Conservation (phyloP, 768 basidiomycete genomes). For the Psilocybe azurescens region DNA sequence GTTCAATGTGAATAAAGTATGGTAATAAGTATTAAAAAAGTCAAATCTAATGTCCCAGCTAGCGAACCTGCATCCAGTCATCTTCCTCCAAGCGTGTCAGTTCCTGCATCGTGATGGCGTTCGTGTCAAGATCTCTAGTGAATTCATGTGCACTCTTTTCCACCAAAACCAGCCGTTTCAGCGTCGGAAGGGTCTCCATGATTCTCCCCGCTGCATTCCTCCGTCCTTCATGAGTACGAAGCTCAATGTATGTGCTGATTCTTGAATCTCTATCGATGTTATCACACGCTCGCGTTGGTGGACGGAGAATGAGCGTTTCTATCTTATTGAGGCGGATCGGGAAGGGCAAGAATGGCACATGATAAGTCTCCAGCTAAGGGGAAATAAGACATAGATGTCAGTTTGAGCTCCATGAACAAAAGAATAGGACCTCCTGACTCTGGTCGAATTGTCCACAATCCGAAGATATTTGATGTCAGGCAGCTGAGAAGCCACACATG, state of each 20-base stretch:
- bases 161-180: slow-evolving; percentile 22
- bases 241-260: slow-evolving; percentile 14
- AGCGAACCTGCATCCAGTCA: slow-evolving; percentile 10
- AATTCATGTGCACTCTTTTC: slow-evolving; percentile 11
- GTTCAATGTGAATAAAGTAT: not conserved
- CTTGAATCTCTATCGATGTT: slow-evolving; percentile 6
- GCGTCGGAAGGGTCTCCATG: slow-evolving; percentile 11
- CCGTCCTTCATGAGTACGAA: slow-evolving; percentile 12
- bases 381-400: not conserved
- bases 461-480: slow-evolving; percentile 28
- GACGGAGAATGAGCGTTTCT: slow-evolving; percentile 25
- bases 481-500: slow-evolving; percentile 24
- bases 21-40: not conserved
- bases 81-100: slow-evolving; percentile 1
- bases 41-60: not conserved
- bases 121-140: slow-evolving; percentile 1
- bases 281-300: slow-evolving; percentile 15
- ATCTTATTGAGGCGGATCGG: slow-evolving; percentile 19
- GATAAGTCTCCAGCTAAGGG: slow-evolving; percentile 18
- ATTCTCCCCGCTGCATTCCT: slow-evolving; percentile 17
- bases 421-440: slow-evolving; percentile 13
- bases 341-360: slow-evolving; percentile 23
- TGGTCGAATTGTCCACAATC: slow-evolving; percentile 26
- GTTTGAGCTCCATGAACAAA: not conserved
- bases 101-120: not conserved